Evolutionary conservation across 768 basidiomycete genomes (phyloP).

Genomic region (Epithele typhae): DNA sequence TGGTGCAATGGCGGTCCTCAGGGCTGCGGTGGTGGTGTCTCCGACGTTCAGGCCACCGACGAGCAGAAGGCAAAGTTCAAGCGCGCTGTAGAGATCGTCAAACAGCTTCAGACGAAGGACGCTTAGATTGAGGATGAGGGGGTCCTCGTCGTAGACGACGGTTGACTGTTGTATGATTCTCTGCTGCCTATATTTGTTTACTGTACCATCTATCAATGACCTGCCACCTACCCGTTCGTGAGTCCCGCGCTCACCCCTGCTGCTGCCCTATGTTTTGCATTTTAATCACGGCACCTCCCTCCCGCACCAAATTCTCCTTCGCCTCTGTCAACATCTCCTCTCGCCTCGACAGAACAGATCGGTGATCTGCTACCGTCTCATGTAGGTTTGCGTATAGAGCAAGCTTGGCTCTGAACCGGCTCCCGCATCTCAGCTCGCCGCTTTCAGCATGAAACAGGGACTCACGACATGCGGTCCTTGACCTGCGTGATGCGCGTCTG

Average conservation of each 20-base stretch:
- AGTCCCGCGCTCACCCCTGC: no score
- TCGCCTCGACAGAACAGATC: slow-evolving; percentile 35
- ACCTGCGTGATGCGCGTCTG: slow-evolving; percentile 24
- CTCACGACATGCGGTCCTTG: slow-evolving; percentile 49
- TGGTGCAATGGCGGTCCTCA: slow-evolving; percentile 62
- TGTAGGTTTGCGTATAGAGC: slow-evolving; percentile 43
- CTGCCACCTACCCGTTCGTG: no score
- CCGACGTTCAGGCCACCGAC: slow-evolving; percentile 45
- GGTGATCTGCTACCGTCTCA: slow-evolving; percentile 37
- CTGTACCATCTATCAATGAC: no score
- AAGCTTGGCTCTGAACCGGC: slow-evolving; percentile 45
- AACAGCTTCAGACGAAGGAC: slow-evolving; percentile 35
- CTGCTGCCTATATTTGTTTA: no score
- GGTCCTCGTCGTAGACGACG: no score
- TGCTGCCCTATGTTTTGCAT: no score
- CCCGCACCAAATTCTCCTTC: slow-evolving; percentile 33
- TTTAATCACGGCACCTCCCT: slow-evolving; percentile 35
- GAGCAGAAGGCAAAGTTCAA: slow-evolving; percentile 66
- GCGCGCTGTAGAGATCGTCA: slow-evolving; percentile 65
- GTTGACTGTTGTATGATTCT: no score
- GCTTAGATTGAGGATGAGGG: slow-evolving; percentile 2
- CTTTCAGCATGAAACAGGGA: no score
- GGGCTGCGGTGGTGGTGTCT: slow-evolving; percentile 53
- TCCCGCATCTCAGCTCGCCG: no score
- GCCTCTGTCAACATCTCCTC: slow-evolving; percentile 33